Evolutionary conservation across 2,329 filamentous ascomycete genomes (phyloP).

Genomic region (Hypoxylon sp.): DNA sequence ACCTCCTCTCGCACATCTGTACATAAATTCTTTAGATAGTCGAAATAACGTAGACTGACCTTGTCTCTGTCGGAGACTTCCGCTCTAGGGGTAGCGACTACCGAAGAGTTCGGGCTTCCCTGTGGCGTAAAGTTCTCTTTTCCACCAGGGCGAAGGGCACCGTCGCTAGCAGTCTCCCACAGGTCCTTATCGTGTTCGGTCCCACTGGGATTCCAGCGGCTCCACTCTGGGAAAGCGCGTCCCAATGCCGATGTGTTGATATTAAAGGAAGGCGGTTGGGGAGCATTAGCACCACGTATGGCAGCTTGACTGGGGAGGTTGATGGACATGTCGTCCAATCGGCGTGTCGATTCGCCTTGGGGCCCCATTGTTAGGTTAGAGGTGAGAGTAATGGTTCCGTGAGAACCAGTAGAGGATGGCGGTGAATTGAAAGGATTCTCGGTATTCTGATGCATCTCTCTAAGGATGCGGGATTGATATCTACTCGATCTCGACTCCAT

Average conservation of each 20-base stretch:
- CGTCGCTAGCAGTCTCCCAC: constrained; percentile 48
- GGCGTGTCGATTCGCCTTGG: constrained; percentile 67
- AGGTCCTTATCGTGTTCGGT: constrained; percentile 52
- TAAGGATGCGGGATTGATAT: constrained; percentile 53
- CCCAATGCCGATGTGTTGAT: constrained; percentile 57
- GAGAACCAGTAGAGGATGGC: constrained; percentile 69
- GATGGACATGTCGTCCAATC: constrained; percentile 62
- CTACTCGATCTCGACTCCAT: constrained; percentile 50
- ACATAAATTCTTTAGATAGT: not conserved
- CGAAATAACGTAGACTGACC: constrained; percentile 27
- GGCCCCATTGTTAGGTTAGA: constrained; percentile 67
- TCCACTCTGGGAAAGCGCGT: constrained; percentile 67
- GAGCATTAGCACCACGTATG: constrained; percentile 35
- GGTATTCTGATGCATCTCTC: constrained; percentile 54
- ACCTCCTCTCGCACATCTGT: not conserved
- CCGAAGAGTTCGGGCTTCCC: constrained; percentile 36
- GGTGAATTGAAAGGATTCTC: constrained; percentile 71
- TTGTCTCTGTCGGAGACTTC: constrained; percentile 20
- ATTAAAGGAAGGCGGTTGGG: constrained; percentile 45
- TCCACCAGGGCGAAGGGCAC: constrained; percentile 51
- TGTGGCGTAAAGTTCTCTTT: constrained; percentile 63
- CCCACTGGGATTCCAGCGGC: constrained; percentile 43
- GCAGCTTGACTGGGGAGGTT: constrained; percentile 44
- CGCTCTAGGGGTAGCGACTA: constrained; percentile 31
- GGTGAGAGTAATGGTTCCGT: constrained; percentile 68